phyloP scores from a whole-genome alignment of 1,284 basidiomycete species.

The Marasmius fiardii region DNA sequence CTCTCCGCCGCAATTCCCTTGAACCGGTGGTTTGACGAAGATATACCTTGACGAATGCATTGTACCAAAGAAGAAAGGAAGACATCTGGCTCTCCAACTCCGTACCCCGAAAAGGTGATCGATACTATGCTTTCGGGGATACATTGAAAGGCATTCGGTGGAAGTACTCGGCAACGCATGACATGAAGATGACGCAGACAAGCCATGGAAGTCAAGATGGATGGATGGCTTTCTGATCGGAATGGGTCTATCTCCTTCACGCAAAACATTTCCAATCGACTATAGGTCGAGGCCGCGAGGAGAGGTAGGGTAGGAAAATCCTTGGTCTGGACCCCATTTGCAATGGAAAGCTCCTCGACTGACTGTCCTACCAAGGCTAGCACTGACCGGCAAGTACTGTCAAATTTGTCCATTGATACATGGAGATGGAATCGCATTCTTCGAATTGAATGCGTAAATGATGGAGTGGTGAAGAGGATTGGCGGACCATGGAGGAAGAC shows the following conservation, averaged over 20 bases:
- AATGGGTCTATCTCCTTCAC: too few relatives aligned
- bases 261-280: too few relatives aligned
- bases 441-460: not conserved
- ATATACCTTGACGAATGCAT: too few relatives aligned
- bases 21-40: too few relatives aligned
- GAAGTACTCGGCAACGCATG: conserved; percentile 7
- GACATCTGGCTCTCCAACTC: not conserved
- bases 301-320: too few relatives aligned
- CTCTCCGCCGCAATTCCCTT: too few relatives aligned
- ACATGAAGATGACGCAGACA: conserved; percentile 13
- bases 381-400: too few relatives aligned
- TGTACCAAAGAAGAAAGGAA: too few relatives aligned
- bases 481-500: not conserved
- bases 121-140: conserved; percentile 10
- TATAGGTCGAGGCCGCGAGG: too few relatives aligned
- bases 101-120: conserved; percentile 16
- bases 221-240: not conserved
- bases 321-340: too few relatives aligned
- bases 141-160: conserved; percentile 5
- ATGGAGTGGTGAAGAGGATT: not conserved
- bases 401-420: not conserved
- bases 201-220: conserved; percentile 2
- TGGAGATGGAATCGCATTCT: conserved; percentile 1
- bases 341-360: too few relatives aligned
- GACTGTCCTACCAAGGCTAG: too few relatives aligned